Base-by-base conservation (phyloP, 2,329 filamentous ascomycete species). In the Talaromyces piceae region DNA sequence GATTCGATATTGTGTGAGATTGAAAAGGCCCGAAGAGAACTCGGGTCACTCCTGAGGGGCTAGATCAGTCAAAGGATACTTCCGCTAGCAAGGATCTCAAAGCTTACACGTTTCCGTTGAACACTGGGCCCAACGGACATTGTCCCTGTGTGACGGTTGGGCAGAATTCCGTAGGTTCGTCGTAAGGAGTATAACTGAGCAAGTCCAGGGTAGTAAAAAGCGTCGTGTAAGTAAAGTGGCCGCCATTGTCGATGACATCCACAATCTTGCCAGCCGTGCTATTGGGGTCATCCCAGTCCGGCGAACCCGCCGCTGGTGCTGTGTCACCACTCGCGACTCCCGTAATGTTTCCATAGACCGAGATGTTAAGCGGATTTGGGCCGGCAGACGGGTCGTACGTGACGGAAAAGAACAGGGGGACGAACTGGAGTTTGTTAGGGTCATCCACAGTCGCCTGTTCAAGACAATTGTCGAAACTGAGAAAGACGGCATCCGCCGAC, bases 271-370 rank as follows among this genome's bases (percentile, higher is more conserved):
- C 88, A 49, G 82, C 73, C 0, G 78, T 82, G 45, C 76, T 65
- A 30, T 77, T 79, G 1, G 75, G 63, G 63, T 93, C 74, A 2
- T 59, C 66, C 87, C 89, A 88, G 44, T 75, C 71, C 0, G 80
- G 67, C 63, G 81, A 78, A 59, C 77, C 68, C 16, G 77, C 69
- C 0, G 79, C 61, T 28, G 88, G 89, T 49, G 89, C 79, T 2
- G 69, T 54, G n/a, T 74, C 72, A 11, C 70, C 63, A 2, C 76
- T 75, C 41, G 79, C 76, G 47, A 84, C 81, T 44, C 93, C 93
- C 7, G 85, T 87, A 26, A 97, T 89, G 68, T 97, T 96, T 47
- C 91, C 91, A 74, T 89, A 97, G 44, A 95, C 79, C 1, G 83
- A 93, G 50, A 96, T 74, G 56, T 80, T 82, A 45, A 98, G 76